Evolutionary conservation across 345 rosid genomes (phyloP).

Genomic region (Citrus reticulata): DNA sequence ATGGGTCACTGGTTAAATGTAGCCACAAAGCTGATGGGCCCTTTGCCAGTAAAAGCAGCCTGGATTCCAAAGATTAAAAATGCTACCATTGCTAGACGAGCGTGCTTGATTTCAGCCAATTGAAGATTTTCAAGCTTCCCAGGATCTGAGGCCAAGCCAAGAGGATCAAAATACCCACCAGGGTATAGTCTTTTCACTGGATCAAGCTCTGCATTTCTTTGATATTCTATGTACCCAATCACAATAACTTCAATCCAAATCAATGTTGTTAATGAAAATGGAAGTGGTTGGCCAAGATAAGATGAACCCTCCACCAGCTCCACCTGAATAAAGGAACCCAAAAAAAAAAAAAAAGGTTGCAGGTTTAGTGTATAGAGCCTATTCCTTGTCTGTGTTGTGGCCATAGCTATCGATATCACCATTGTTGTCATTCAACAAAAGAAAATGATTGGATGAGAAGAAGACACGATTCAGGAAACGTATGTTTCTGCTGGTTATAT

Average conservation of each 20-base stretch:
- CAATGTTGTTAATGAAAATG: slow-evolving; percentile 75
- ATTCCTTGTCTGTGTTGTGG: background rate
- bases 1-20: slow-evolving; percentile 42
- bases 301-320: slow-evolving; percentile 92
- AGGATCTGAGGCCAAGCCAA: slow-evolving; percentile 73
- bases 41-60: slow-evolving; percentile 79
- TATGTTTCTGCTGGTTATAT: background rate
- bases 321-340: slow-evolving; percentile 38
- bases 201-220: slow-evolving; percentile 68
- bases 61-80: slow-evolving; percentile 73
- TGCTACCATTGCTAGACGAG: slow-evolving; percentile 85
- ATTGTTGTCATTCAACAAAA: background rate
- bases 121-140: slow-evolving; percentile 58
- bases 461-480: slow-evolving; percentile 14
- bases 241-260: slow-evolving; percentile 84
- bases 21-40: slow-evolving; percentile 76
- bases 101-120: slow-evolving; percentile 82
- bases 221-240: slow-evolving; percentile 63
- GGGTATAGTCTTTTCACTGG: slow-evolving; percentile 77
- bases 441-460: slow-evolving; percentile 20
- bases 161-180: slow-evolving; percentile 82
- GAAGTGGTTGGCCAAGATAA: slow-evolving; percentile 89
- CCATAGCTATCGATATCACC: background rate
- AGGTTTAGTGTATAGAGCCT: too few relatives aligned
- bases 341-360: background rate